Percentiles rank a stretch among this genome's conserved stretches.
phyloP scores from a whole-genome alignment of 805 yeast genomes.

The Kodamaea fukazawae region DNA sequence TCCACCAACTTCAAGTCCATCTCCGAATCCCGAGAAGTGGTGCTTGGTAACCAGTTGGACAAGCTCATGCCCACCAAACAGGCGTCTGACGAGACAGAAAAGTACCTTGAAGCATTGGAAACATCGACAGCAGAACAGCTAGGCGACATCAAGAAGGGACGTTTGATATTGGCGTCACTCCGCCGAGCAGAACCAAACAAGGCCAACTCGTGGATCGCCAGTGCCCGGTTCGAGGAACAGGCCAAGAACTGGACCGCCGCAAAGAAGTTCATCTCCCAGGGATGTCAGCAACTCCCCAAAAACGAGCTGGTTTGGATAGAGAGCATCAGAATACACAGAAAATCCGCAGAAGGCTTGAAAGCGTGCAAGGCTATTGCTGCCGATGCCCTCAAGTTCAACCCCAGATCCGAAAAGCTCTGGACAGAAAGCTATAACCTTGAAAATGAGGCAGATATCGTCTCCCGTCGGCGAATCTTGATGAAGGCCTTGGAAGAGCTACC shows the following conservation, averaged over 20 bases:
- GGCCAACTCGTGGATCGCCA: conserved; percentile 81
- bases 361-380: conserved; percentile 58
- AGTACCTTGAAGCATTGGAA: conserved; percentile 5
- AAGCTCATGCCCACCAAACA: conserved; percentile 12
- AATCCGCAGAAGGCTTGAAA: conserved; percentile 36
- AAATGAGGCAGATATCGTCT: conserved; percentile 39
- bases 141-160: conserved; percentile 58
- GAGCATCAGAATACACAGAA: conserved; percentile 58
- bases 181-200: conserved; percentile 70
- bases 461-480: conserved; percentile 59
- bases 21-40: conserved; percentile 61
- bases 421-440: conserved; percentile 66
- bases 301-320: conserved; percentile 83
- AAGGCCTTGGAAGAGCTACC: conserved; percentile 73
- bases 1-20: conserved; percentile 50
- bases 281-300: conserved; percentile 64
- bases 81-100: conserved; percentile 5
- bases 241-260: conserved; percentile 59
- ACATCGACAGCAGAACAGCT: conserved; percentile 23
- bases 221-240: conserved; percentile 73
- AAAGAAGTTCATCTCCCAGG: conserved; percentile 61
- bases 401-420: conserved; percentile 68
- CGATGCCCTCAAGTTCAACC: conserved; percentile 59
- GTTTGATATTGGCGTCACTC: conserved; percentile 62
- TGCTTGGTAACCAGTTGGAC: conserved; percentile 56